These are phyloP conservation scores for Nematodospora valgi DNA, from an alignment of 805 yeast genomes.

Conservation along the genomic window DNA sequence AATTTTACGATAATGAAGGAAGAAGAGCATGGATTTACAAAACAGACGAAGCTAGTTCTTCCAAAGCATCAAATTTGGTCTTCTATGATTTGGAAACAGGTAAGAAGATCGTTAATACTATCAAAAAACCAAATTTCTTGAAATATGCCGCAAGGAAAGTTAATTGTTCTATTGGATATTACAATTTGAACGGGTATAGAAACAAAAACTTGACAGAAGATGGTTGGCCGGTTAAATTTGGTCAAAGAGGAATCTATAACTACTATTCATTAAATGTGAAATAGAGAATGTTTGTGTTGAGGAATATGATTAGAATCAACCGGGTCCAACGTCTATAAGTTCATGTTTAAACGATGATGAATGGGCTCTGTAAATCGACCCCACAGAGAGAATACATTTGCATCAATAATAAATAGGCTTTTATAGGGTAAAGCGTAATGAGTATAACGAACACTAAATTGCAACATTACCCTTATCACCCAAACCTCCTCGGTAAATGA, in stretches of 20 bases:
- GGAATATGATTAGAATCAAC: too few relatives aligned
- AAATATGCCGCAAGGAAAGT: constrained; percentile 53
- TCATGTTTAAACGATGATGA: too few relatives aligned
- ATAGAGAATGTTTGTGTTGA: too few relatives aligned
- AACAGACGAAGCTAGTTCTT: constrained; percentile 9
- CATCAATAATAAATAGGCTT: too few relatives aligned
- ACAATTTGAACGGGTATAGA: constrained; percentile 28
- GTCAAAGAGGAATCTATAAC: constrained; percentile 53
- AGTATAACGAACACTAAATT: too few relatives aligned
- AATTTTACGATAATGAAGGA: constrained; percentile 59
- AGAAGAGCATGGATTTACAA: constrained; percentile 80
- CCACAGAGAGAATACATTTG: too few relatives aligned
- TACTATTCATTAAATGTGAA: constrained; percentile 54
- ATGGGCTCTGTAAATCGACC: too few relatives aligned
- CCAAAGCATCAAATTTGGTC: constrained; percentile 35
- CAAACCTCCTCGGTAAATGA: too few relatives aligned
- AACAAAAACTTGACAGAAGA: constrained; percentile 3
- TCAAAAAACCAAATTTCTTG: constrained; percentile 46
- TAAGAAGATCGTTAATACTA: constrained; percentile 47
- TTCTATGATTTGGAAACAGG: constrained; percentile 66
- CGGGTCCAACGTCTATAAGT: too few relatives aligned
- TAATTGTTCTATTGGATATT: constrained; percentile 52
- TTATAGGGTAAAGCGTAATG: too few relatives aligned
- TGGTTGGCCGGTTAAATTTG: constrained; percentile 50
- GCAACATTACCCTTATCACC: too few relatives aligned